Conservation (phyloP, 2,329 filamentous ascomycete species). For the Aspergillus nomiae region DNA sequence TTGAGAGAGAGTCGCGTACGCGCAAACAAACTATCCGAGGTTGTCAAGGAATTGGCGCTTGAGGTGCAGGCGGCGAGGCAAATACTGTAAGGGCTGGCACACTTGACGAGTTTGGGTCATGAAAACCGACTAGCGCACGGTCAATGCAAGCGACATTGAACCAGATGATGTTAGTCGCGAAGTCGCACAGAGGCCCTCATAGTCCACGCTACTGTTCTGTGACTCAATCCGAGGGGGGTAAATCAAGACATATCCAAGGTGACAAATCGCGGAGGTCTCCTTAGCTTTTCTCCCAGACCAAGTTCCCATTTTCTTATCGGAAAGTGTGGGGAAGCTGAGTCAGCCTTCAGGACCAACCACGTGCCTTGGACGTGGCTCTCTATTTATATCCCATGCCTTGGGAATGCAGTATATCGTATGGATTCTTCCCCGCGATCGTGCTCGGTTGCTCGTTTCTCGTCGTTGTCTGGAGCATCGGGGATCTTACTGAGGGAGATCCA, state of each 20-base stretch:
- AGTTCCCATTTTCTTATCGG: constrained; percentile 12
- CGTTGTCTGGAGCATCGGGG: not conserved
- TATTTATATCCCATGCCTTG: constrained; percentile 16
- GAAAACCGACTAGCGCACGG: constrained; percentile 7
- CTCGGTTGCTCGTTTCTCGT: not conserved
- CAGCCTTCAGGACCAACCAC: constrained; percentile 18
- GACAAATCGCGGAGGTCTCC: not conserved
- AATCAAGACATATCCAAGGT: not conserved
- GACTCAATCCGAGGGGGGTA: not conserved
- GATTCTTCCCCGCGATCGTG: constrained; percentile 7
- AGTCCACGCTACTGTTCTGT: not conserved
- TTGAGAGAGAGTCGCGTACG: not conserved
- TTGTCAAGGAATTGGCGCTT: not conserved
- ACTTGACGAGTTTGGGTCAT: not conserved
- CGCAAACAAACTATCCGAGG: not conserved
- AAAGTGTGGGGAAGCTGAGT: constrained; percentile 20
- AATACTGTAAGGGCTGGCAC: not conserved
- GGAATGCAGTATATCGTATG: not conserved
- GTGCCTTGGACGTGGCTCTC: constrained; percentile 7
- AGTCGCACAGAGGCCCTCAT: constrained; percentile 6
- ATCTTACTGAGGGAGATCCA: constrained; percentile 2
- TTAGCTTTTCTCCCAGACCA: not conserved
- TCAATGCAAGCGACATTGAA: constrained; percentile 10
- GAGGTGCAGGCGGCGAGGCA: constrained; percentile 1
- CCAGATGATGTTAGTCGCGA: not conserved